Conservation (phyloP, 1,139 yeast genomes). For the Debaryomyces singareniensis region DNA sequence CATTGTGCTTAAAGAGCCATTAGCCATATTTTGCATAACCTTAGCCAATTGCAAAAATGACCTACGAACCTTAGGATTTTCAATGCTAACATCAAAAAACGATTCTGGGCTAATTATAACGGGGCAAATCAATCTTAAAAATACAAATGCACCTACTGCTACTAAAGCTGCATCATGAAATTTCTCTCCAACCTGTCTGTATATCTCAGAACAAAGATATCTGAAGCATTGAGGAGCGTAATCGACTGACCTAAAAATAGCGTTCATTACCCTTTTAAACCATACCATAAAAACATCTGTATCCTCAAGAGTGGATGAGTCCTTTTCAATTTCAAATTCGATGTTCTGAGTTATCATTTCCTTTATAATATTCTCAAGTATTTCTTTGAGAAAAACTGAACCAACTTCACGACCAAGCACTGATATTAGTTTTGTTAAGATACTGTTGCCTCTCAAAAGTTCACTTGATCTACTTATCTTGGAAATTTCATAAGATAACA, state of each 20-base stretch:
- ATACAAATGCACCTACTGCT: conserved; percentile 85
- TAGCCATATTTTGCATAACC: conserved; percentile 82
- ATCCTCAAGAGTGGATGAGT: conserved; percentile 33
- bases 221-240: conserved; percentile 68
- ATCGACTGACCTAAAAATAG: conserved; percentile 51
- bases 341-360: conserved; percentile 47
- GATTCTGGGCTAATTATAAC: conserved; percentile 89
- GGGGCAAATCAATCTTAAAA: conserved; percentile 82
- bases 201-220: conserved; percentile 68
- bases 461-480: conserved; percentile 61
- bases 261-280: conserved; percentile 53
- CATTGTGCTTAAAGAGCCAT: conserved; percentile 55
- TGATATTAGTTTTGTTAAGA: conserved; percentile 72
- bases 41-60: conserved; percentile 79
- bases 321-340: conserved; percentile 64
- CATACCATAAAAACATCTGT: conserved; percentile 49
- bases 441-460: conserved; percentile 73
- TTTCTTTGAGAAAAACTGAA: conserved; percentile 43
- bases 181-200: conserved; percentile 53
- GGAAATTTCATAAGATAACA: conserved; percentile 58
- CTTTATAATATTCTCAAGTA: conserved; percentile 50
- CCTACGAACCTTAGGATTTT: conserved; percentile 51
- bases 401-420: conserved; percentile 68
- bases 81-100: conserved; percentile 40
- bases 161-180: conserved; percentile 63